Evolutionary conservation across 2,329 filamentous ascomycete genomes (phyloP).

Genomic region (Paraphaeosphaeria sporulosa): DNA sequence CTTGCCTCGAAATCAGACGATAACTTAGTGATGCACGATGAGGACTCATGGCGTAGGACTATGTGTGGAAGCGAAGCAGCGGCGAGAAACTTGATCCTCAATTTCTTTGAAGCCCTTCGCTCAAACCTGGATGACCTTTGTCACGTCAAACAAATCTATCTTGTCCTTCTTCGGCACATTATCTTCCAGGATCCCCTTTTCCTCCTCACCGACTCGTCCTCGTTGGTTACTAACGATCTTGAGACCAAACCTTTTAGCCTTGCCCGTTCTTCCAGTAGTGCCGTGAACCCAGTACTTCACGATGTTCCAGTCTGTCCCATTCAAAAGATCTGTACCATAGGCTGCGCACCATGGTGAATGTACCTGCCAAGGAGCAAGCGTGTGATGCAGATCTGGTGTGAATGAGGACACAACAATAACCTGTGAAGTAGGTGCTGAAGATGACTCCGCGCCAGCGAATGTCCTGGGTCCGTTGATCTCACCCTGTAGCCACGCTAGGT

Average conservation of each 20-base stretch:
- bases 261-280: constrained; percentile 54
- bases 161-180: constrained; percentile 38
- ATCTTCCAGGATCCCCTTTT: constrained; percentile 34
- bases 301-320: constrained; percentile 53
- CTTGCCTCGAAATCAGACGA: not conserved
- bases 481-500: constrained; percentile 60
- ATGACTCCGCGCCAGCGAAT: constrained; percentile 18
- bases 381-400: constrained; percentile 60
- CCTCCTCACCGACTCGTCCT: constrained; percentile 47
- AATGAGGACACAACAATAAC: constrained; percentile 66
- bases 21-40: not conserved
- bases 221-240: constrained; percentile 55
- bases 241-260: constrained; percentile 47
- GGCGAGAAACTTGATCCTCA: too few relatives aligned
- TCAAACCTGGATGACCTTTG: constrained; percentile 30
- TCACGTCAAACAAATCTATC: constrained; percentile 36
- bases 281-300: constrained; percentile 57
- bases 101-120: not conserved
- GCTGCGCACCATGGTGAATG: constrained; percentile 58
- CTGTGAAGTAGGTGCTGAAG: constrained; percentile 14
- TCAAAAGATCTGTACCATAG: constrained; percentile 62
- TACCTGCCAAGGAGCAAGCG: constrained; percentile 59
- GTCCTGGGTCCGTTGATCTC: constrained; percentile 41
- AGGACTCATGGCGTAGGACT: too few relatives aligned
- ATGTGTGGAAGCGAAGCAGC: too few relatives aligned